Conservation (phyloP, 768 basidiomycete species). For the Postia placenta region DNA sequence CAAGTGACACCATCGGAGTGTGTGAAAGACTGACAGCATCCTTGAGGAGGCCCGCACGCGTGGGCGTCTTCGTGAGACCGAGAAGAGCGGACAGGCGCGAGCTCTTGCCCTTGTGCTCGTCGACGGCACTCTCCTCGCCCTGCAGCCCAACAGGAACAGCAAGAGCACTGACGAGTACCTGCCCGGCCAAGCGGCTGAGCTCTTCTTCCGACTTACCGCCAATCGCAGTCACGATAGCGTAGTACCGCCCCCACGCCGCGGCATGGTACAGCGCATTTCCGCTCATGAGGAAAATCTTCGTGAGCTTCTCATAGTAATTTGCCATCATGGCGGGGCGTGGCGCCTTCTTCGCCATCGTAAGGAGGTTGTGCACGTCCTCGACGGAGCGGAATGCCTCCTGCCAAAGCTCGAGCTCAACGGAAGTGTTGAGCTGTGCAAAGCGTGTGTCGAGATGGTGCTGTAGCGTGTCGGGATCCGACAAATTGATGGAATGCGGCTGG, state of each 20-base stretch:
- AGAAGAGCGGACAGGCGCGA: constrained; percentile 80
- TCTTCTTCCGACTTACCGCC: constrained; percentile 77
- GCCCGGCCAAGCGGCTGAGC: constrained; percentile 73
- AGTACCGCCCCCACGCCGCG: constrained; percentile 90
- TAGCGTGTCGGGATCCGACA: constrained; percentile 90
- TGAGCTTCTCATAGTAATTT: constrained; percentile 97
- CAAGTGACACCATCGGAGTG: not conserved
- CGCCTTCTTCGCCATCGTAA: constrained; percentile 89
- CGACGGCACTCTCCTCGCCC: constrained; percentile 41
- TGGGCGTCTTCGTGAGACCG: constrained; percentile 78
- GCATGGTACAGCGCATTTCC: constrained; percentile 95
- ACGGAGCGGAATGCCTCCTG: constrained; percentile 98
- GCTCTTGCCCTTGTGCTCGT: constrained; percentile 57
- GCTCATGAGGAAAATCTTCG: constrained; percentile 93
- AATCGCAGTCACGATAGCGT: constrained; percentile 62
- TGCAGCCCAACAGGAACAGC: constrained; percentile 82
- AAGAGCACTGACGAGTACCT: constrained; percentile 88
- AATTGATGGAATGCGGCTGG: constrained; percentile 91
- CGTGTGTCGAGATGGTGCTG: constrained; percentile 96
- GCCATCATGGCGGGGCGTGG: constrained; percentile 97
- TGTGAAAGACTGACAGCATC: constrained; percentile 63
- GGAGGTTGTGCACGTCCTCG: constrained; percentile 94
- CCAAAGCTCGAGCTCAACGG: constrained; percentile 98
- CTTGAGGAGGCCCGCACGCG: constrained; percentile 75
- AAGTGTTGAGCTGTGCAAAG: constrained; percentile 93